These are phyloP conservation scores for Pleurotus platypus DNA, from an alignment of 768 basidiomycete genomes.

Conservation along the genomic window DNA sequence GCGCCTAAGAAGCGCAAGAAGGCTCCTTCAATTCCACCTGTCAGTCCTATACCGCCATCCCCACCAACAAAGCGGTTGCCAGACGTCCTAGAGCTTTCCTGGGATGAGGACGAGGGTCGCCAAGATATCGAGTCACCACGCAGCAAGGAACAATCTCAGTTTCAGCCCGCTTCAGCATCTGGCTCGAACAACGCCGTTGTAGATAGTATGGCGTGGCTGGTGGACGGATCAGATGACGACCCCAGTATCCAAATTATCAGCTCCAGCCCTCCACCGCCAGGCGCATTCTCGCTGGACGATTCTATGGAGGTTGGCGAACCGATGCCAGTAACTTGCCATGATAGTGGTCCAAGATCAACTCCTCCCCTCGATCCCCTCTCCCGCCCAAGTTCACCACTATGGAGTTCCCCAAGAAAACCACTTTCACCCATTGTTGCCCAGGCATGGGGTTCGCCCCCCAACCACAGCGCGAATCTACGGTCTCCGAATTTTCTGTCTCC, in stretches of 20 bases:
- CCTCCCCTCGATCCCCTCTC: background rate
- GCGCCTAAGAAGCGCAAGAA: background rate
- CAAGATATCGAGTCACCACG: background rate
- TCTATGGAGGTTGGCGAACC: constrained; percentile 17
- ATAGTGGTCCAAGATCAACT: background rate
- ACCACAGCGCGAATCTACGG: constrained; percentile 9
- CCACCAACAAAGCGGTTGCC: background rate
- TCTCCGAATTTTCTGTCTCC: too few relatives aligned
- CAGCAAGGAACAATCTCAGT: background rate
- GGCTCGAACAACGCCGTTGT: constrained; percentile 23
- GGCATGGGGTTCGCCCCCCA: constrained; percentile 20
- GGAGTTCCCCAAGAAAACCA: constrained; percentile 4
- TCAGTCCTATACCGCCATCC: background rate
- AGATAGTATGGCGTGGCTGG: constrained; percentile 57
- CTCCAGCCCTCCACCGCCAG: constrained; percentile 23
- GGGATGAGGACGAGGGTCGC: background rate
- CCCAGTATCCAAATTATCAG: constrained; percentile 46
- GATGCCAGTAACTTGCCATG: background rate
- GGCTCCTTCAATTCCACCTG: background rate
- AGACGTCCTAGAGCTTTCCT: background rate
- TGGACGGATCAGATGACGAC: constrained; percentile 59
- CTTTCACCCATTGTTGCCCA: background rate
- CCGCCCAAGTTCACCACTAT: constrained; percentile 3
- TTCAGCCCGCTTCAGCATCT: constrained; percentile 5
- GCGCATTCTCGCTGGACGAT: constrained; percentile 17